Percentiles rank a stretch among this genome's conserved stretches.
These are phyloP conservation scores for Coprinopsis sp. DNA, from an alignment of 768 basidiomycete genomes.

Conservation along the genomic window DNA sequence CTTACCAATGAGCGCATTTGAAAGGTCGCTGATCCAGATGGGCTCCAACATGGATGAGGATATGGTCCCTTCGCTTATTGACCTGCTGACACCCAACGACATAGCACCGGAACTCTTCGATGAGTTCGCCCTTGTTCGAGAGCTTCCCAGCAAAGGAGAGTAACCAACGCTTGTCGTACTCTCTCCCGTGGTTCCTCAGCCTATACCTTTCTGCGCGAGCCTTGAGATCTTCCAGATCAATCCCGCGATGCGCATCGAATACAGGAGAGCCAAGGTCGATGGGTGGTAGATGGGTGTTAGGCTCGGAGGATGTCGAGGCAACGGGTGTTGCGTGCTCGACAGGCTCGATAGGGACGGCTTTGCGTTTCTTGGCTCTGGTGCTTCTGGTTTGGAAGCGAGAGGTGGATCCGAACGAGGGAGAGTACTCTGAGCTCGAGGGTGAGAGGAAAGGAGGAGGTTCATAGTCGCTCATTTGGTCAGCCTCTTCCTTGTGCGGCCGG, in stretches of 20 bases:
- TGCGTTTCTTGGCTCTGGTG: slow-evolving; percentile 20
- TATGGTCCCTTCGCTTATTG: slow-evolving; percentile 73
- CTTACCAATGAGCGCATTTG: slow-evolving; percentile 61
- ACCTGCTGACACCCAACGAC: slow-evolving; percentile 58
- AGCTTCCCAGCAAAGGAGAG: slow-evolving; percentile 65
- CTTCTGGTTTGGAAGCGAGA: slow-evolving; percentile 14
- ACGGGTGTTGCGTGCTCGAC: slow-evolving; percentile 9
- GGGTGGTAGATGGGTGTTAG: slow-evolving; percentile 12
- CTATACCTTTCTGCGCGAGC: slow-evolving; percentile 52
- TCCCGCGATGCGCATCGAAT: slow-evolving; percentile 60
- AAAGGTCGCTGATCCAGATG: slow-evolving; percentile 69
- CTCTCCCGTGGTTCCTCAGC: slow-evolving; percentile 46
- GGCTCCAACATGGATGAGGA: slow-evolving; percentile 67
- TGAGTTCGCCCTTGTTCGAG: slow-evolving; percentile 49
- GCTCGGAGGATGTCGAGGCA: slow-evolving; percentile 11
- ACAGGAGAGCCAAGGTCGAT: slow-evolving; percentile 48
- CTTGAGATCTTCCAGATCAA: slow-evolving; percentile 49
- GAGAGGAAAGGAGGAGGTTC: slow-evolving; percentile 23
- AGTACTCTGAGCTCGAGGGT: slow-evolving; percentile 27
- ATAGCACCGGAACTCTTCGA: slow-evolving; percentile 65
- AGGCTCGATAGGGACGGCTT: slow-evolving; percentile 11
- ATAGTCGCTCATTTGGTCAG: slow-evolving; percentile 21
- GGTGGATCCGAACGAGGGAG: slow-evolving; percentile 16
- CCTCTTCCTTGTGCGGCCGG: background rate
- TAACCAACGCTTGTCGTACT: slow-evolving; percentile 65